Evolutionary conservation across 345 rosid species (phyloP).

Genomic region (Angophora floribunda): DNA sequence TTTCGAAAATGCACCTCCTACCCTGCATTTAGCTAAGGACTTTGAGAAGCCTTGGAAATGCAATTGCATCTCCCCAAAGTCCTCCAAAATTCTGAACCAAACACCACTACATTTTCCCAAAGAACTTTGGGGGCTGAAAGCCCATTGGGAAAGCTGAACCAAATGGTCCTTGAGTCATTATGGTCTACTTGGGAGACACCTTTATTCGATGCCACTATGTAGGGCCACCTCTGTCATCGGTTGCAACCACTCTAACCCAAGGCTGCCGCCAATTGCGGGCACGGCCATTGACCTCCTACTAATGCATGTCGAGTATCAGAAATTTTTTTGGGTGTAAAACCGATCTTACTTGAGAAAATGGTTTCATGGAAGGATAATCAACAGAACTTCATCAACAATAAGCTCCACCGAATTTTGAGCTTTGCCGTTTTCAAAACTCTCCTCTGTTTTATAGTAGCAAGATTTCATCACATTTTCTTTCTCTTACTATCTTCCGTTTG

Average conservation of each 20-base stretch:
- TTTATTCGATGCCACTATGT: not conserved
- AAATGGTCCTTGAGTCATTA: no score
- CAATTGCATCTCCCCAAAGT: no score
- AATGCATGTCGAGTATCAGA: not conserved
- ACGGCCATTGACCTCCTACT: not conserved
- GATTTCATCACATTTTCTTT: not conserved
- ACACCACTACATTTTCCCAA: no score
- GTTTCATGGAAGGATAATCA: not conserved
- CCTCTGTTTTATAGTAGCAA: not conserved
- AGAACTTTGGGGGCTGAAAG: no score
- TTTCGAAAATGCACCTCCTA: no score
- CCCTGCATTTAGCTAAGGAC: no score
- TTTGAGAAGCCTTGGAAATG: no score
- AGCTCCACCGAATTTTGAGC: not conserved
- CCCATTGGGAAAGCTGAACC: no score
- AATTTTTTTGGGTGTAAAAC: not conserved
- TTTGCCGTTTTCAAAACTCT: not conserved
- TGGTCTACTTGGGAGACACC: not conserved
- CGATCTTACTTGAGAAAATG: not conserved
- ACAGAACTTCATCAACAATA: not conserved
- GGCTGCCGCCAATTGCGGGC: no score
- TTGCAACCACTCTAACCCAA: no score
- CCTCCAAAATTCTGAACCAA: no score
- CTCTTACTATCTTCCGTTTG: not conserved
- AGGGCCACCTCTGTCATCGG: no score